These are phyloP conservation scores for Dalbergia cochinchinensis DNA, from an alignment of 306 rosid genomes.

Conservation along the genomic window DNA sequence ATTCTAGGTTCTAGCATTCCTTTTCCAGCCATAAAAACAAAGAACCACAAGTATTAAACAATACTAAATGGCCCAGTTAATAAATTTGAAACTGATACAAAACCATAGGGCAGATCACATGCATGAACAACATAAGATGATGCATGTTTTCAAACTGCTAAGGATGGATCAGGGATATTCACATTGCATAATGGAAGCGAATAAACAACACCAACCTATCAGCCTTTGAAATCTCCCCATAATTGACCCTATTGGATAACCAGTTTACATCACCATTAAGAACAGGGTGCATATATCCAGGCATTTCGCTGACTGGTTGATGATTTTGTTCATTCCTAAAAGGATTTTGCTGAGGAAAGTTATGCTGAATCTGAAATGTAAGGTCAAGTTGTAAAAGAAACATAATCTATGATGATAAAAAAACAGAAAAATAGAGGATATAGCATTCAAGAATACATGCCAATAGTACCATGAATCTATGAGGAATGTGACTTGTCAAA, in stretches of 20 bases:
- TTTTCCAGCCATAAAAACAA: too few species aligned
- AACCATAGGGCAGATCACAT: too few species aligned
- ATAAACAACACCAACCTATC: slow-evolving; percentile 54
- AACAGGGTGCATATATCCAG: slow-evolving; percentile 53
- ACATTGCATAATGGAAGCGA: neutral
- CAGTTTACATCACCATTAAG: slow-evolving; percentile 47
- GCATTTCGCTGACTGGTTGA: slow-evolving; percentile 49
- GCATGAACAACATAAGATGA: neutral
- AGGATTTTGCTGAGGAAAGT: slow-evolving; percentile 48
- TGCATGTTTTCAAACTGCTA: slow-evolving; percentile 9
- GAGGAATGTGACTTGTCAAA: slow-evolving; percentile 56
- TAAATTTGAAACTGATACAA: neutral
- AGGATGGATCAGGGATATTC: slow-evolving; percentile 28
- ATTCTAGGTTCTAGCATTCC: neutral
- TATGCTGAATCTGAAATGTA: slow-evolving; percentile 60
- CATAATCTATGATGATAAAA: slow-evolving; percentile 19
- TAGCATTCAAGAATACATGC: slow-evolving; percentile 47
- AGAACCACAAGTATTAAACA: neutral
- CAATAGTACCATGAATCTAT: slow-evolving; percentile 64
- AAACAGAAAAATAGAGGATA: slow-evolving; percentile 13
- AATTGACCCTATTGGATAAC: slow-evolving; percentile 42
- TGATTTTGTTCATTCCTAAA: slow-evolving; percentile 48
- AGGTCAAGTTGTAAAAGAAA: slow-evolving; percentile 26
- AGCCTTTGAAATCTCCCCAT: slow-evolving; percentile 45
- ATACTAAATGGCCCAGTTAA: neutral